phyloP scores from a whole-genome alignment of 2,329 filamentous ascomycete species.

The Chaetomiaceae sp. region DNA sequence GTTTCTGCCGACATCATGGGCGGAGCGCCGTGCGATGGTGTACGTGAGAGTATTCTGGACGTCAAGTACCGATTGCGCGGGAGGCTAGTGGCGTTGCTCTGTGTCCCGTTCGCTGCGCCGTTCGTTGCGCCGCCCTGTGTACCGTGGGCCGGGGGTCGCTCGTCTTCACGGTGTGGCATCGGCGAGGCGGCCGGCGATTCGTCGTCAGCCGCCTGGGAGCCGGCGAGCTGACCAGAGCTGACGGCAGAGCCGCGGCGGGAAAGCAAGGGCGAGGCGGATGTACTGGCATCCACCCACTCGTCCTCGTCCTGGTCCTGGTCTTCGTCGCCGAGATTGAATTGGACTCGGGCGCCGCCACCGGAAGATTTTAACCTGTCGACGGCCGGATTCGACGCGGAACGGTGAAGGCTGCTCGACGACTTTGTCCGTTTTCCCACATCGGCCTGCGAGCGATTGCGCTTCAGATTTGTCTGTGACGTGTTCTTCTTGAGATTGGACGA shows the following conservation, averaged over 20 bases:
- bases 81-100: conserved; percentile 16
- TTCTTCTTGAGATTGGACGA: too few species aligned
- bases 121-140: background rate
- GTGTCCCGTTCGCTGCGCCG: conserved; percentile 1
- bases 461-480: conserved; percentile 48
- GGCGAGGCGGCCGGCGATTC: conserved; percentile 4
- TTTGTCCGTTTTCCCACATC: conserved; percentile 49
- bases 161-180: conserved; percentile 11
- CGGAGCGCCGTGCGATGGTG: conserved; percentile 53
- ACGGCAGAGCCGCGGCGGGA: conserved; percentile 45
- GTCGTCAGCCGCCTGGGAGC: conserved; percentile 18
- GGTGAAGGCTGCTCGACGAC: conserved; percentile 47
- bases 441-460: conserved; percentile 55
- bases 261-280: conserved; percentile 54
- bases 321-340: conserved; percentile 56
- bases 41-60: conserved; percentile 59
- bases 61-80: conserved; percentile 56
- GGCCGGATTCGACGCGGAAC: conserved; percentile 45
- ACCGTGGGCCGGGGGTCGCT: conserved; percentile 12
- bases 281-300: conserved; percentile 63
- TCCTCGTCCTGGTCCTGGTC: conserved; percentile 38
- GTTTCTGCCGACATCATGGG: conserved; percentile 60
- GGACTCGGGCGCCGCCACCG: conserved; percentile 43
- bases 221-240: conserved; percentile 29
- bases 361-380: conserved; percentile 38